Evolutionary conservation across 148 eudicot species (phyloP).

Genomic region (Bassia scoparia): DNA sequence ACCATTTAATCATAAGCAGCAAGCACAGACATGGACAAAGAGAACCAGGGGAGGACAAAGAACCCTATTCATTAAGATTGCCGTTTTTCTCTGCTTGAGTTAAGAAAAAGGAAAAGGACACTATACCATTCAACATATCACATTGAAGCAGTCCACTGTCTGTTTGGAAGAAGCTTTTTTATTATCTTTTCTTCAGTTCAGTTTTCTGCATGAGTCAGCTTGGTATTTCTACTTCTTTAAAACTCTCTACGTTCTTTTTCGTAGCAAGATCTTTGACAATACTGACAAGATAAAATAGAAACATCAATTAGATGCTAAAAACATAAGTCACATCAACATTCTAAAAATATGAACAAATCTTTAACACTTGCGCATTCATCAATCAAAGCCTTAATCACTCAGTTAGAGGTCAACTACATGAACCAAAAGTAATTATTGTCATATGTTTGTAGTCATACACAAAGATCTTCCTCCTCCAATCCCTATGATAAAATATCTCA

Average conservation of each 20-base stretch:
- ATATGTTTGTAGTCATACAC: no score
- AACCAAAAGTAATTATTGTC: no score
- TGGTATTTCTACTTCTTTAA: conserved; percentile 69
- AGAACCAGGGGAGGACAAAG: no score
- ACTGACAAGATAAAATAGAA: conserved; percentile 33
- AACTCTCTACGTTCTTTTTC: conserved; percentile 49
- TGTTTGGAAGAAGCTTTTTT: conserved; percentile 50
- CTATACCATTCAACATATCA: conserved; percentile 73
- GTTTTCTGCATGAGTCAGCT: conserved; percentile 52
- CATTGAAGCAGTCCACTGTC: conserved; percentile 59
- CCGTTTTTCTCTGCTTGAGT: background rate
- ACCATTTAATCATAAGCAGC: no score
- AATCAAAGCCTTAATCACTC: background rate
- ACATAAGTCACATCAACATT: conserved; percentile 9
- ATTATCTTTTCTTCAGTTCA: conserved; percentile 52
- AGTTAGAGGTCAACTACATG: no score
- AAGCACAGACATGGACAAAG: no score
- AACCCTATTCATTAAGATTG: background rate
- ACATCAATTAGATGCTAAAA: background rate
- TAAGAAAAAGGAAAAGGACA: background rate
- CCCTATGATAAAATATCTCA: no score
- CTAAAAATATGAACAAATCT: background rate
- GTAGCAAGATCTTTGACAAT: conserved; percentile 70
- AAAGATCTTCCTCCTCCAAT: no score
- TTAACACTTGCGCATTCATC: background rate